These are phyloP conservation scores for Larix sibirica DNA, from an alignment of 83 land plant species.

Conservation along the genomic window DNA sequence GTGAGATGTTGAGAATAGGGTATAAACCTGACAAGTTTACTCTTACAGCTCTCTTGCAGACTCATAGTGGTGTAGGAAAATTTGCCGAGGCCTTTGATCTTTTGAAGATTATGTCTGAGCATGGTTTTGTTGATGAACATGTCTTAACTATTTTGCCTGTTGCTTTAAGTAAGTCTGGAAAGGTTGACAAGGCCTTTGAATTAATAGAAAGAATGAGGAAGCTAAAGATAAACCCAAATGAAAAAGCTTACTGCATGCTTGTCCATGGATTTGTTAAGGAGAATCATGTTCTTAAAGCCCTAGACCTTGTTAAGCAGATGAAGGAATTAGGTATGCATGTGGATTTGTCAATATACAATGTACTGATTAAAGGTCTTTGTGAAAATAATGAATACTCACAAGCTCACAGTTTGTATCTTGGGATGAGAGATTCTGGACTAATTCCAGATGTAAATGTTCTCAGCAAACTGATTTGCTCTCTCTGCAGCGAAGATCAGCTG, in stretches of 20 bases:
- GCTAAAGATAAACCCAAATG: constrained; percentile 28
- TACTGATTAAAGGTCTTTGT: constrained; percentile 51
- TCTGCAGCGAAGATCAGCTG: constrained; percentile 21
- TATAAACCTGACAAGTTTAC: constrained; percentile 40
- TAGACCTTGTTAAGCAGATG: constrained; percentile 50
- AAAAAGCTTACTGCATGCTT: constrained; percentile 41
- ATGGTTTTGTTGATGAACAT: constrained; percentile 49
- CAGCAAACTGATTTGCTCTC: constrained; percentile 24
- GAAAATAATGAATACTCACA: constrained; percentile 32
- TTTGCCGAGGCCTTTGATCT: constrained; percentile 38
- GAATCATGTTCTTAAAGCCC: constrained; percentile 43
- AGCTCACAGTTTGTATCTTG: constrained; percentile 30
- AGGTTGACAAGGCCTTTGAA: constrained; percentile 46
- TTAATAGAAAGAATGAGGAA: constrained; percentile 38
- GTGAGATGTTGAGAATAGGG: constrained; percentile 43
- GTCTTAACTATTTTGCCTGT: constrained; percentile 34
- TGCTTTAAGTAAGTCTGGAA: constrained; percentile 50
- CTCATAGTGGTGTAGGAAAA: constrained; percentile 40
- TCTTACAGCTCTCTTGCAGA: constrained; percentile 44
- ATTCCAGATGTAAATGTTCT: constrained; percentile 33
- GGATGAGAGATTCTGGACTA: constrained; percentile 46
- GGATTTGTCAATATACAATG: constrained; percentile 41
- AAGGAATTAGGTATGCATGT: constrained; percentile 20
- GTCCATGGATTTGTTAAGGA: constrained; percentile 55
- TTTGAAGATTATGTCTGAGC: constrained; percentile 21